Base-by-base conservation (phyloP, 2,329 filamentous ascomycete genomes). In the Plectosphaerella cucumerina region DNA sequence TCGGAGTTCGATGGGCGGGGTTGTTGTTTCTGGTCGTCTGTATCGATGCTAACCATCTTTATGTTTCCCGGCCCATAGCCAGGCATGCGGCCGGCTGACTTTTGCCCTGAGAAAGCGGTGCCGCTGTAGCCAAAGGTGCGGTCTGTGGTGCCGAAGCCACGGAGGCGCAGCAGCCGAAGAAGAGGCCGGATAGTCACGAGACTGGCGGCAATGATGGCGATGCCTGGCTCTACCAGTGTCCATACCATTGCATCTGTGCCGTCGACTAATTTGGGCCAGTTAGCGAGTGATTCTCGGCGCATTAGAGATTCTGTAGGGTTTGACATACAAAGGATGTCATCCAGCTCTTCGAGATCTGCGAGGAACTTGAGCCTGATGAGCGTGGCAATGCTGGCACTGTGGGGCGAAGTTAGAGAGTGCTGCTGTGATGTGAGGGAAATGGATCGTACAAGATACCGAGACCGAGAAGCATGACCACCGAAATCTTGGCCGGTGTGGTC, bases 181-280 rank as follows among this genome's bases (percentile, higher is more conserved):
- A 82, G 68, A 4, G 78, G 78, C 3, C 78, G 74, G 31, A 81
- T 77, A 5, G 78, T 82, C 20, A 75, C 76, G 11, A 81, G 65
- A 53, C 75, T 79, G 2, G 78, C 73, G 12, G 78, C 78, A 22
- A 76, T 62, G 44, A 81, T 82, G 52, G 77, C 78, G 20, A 81
- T 72, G 6, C 77, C 78, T 2, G 78, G 77, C 58, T 82, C 78
- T 49, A 81, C 66, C n/a, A 81, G 64, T 10, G 76, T 81, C 78
- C 78, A 82, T 6, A 81, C 69, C 71, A 78, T 77, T 34, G 77
- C 71, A 53, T 78, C 68, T 4, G 77, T 81, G 20, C 70, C 74
- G 48, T 70, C 68, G 59, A 70, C 76, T 79, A 44, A 35, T 9
- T 5, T 5, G 26, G 17, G 18, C 5, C n/a, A 17, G 17, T 18